Evolutionary conservation across 2,329 filamentous ascomycete species (phyloP).

Genomic region (Fusarium sp.): DNA sequence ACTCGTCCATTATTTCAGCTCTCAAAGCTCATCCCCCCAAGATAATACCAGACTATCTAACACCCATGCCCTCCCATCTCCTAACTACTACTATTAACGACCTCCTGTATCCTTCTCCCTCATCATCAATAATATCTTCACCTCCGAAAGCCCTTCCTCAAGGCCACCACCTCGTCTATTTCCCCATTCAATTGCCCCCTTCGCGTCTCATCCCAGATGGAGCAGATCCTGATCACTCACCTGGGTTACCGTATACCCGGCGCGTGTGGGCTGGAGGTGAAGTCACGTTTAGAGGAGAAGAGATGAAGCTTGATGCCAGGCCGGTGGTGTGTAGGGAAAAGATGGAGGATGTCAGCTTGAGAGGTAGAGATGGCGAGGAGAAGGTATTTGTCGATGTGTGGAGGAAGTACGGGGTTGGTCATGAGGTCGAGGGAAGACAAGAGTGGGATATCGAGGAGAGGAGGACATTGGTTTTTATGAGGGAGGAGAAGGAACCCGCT

Average conservation of each 20-base stretch:
- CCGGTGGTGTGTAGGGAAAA: conserved; percentile 60
- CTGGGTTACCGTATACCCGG: conserved; percentile 76
- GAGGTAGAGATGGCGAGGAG: conserved; percentile 52
- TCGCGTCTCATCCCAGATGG: conserved; percentile 80
- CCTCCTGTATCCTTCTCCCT: conserved; percentile 56
- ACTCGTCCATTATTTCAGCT: conserved; percentile 25
- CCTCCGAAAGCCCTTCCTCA: conserved; percentile 63
- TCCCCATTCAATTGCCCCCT: conserved; percentile 75
- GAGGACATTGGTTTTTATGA: conserved; percentile 66
- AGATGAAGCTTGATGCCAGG: conserved; percentile 56
- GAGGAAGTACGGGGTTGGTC: conserved; percentile 57
- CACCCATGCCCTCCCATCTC: conserved; percentile 72
- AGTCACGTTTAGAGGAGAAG: conserved; percentile 64
- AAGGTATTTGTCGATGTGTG: conserved; percentile 66
- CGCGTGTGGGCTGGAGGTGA: conserved; percentile 92
- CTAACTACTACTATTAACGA: conserved; percentile 72
- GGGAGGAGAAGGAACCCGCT: conserved; percentile 45
- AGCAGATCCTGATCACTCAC: conserved; percentile 83
- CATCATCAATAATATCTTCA: conserved; percentile 33
- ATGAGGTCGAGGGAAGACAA: conserved; percentile 35
- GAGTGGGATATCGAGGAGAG: conserved; percentile 59
- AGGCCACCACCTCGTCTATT: conserved; percentile 88
- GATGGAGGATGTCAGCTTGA: conserved; percentile 55
- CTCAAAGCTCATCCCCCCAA: conserved; percentile 50
- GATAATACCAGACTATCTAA: conserved; percentile 59